These are phyloP conservation scores for Aspergillus versicolor DNA, from an alignment of 2,329 filamentous ascomycete species.

Conservation along the genomic window DNA sequence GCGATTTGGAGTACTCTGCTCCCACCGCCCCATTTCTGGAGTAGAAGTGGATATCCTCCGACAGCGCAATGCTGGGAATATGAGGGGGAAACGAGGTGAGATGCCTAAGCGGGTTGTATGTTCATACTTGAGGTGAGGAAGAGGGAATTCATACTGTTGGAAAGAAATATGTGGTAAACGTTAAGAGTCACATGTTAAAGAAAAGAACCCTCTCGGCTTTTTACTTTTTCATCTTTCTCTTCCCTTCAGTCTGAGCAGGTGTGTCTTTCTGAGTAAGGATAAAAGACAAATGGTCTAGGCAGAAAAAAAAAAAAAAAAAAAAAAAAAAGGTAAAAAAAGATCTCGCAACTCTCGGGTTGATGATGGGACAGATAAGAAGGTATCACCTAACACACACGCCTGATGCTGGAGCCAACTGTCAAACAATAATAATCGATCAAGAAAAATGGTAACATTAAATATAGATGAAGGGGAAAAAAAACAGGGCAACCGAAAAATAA, in stretches of 20 bases:
- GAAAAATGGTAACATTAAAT: not conserved
- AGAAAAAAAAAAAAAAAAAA: not conserved
- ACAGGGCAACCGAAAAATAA: not conserved
- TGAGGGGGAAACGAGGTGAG: not conserved
- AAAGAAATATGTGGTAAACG: not conserved
- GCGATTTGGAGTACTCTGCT: no score
- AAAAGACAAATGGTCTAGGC: not conserved
- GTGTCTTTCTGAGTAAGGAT: not conserved
- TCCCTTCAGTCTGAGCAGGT: not conserved
- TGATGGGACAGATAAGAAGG: not conserved
- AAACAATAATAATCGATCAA: not conserved
- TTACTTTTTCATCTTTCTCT: not conserved
- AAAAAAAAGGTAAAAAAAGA: not conserved
- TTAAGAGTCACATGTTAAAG: not conserved
- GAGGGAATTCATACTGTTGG: not conserved
- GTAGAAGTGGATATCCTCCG: no score
- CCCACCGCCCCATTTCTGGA: no score
- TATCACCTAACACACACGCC: slow-evolving; percentile 15
- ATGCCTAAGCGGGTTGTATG: no score
- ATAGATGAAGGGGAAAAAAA: not conserved
- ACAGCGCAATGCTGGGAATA: not conserved
- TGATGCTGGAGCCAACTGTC: slow-evolving; percentile 7
- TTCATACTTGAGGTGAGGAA: no score
- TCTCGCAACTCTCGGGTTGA: not conserved
- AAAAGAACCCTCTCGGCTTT: not conserved